Base-by-base conservation (phyloP, 208 protist genomes). In the Borovskyia barvae region DNA sequence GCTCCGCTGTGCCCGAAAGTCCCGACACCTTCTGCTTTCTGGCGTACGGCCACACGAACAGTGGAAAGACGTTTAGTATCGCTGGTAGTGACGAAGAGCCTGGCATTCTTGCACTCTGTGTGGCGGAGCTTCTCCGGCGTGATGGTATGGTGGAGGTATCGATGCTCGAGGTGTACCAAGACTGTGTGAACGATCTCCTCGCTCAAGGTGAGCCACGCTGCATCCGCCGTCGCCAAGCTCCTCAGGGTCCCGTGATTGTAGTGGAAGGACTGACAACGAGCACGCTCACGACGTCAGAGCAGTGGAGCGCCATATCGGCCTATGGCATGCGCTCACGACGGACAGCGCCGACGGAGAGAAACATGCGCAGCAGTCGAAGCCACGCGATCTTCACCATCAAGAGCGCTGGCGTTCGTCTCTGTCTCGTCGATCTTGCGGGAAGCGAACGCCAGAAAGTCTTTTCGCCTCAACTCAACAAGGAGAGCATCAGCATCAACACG, bases 381-480 rank as follows among this genome's bases (percentile, higher is more conserved):
- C 96, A 98, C 61, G 80, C 91, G 40, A 71, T 97, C 59, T 94
- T 97, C 71, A 95, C 87, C 17, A 72, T 97, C 35, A 92, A 97
- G 45, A 86, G 75, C 41, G 46, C 47, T 30, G 80, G 82, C 19
- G 64, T 95, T 41, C 76, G 82, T 17, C 64, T 95, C n/a, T 93
- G 86, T 42, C 71, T 95, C 9, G 90, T 95, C 15, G 90, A 95
- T 41, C 64, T 95, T 11, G 86, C 86, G n/a, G 90, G 90, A 24
- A 92, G 84, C 48, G 85, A 95, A 62, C 78, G 90, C 15, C 89
- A 95, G 60, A 87, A 75, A 0, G 72, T 81, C 19, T 95, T 93
- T 47, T 89, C 86, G 3, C 74, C 83, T 8, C 80, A 92, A 58
- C 74, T 93, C 8, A 95, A 92, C 58, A 83, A 82, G 43, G 85